These are phyloP conservation scores for Lachnellula occidentalis DNA, from an alignment of 2,329 filamentous ascomycete species.

Conservation along the genomic window DNA sequence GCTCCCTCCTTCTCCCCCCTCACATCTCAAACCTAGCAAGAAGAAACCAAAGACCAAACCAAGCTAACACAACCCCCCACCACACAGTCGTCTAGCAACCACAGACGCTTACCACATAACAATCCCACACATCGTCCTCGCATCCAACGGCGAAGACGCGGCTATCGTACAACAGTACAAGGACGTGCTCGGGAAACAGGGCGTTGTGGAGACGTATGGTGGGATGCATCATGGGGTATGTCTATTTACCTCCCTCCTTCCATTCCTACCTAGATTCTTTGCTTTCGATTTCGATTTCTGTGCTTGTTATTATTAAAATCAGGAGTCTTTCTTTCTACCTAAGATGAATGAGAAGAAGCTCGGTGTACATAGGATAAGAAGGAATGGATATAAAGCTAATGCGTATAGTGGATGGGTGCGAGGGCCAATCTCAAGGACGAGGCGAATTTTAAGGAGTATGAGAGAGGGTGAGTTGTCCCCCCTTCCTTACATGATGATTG, in stretches of 20 bases:
- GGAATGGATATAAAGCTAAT: no score
- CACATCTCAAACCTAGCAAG: no score
- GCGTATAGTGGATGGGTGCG: conserved; percentile 41
- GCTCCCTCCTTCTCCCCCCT: no score
- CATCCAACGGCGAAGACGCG: conserved; percentile 43
- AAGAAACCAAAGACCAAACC: no score
- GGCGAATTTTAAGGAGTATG: conserved; percentile 41
- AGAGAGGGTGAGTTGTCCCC: conserved; percentile 37
- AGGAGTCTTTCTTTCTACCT: no score
- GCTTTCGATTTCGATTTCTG: no score
- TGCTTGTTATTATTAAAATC: no score
- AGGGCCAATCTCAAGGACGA: conserved; percentile 42
- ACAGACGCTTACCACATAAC: conserved; percentile 40
- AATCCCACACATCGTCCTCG: conserved; percentile 45
- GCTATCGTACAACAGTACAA: conserved; percentile 38
- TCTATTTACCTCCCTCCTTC: no score
- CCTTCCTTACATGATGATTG: background rate
- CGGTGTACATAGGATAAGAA: no score
- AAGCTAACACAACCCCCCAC: no score
- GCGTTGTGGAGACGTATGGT: conserved; percentile 19
- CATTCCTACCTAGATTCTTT: no score
- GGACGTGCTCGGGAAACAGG: conserved; percentile 37
- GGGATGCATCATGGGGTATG: conserved; percentile 19
- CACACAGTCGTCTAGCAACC: conserved; percentile 12
- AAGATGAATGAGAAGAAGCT: no score